Evolutionary conservation across 2,329 filamentous ascomycete genomes (phyloP), one percentile per base, ranked within the genome.

Genomic region (Pseudocercospora fuligena): DNA sequence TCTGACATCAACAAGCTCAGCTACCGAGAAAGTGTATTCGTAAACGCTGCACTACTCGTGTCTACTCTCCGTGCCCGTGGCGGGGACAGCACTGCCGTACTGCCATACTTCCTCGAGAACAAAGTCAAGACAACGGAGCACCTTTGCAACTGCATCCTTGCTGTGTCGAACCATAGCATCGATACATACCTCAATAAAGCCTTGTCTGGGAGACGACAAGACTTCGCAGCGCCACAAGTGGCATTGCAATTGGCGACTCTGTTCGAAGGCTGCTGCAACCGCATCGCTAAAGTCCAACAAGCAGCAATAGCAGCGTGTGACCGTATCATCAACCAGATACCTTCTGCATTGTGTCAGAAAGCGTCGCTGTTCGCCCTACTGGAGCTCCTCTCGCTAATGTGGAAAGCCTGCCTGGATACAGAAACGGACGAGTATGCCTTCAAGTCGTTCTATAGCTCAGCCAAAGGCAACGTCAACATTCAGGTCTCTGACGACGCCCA

Each of bases 371-470:
- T 98, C 80, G 93, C 94, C 1, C 84, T 99, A 16, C 84, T 99
- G 9, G 96, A 99, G 78, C 86, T 99, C 3, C 83, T 99, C 19
- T 94, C 93, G 3, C 86, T 99, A 29, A 93, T 99, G 90, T 99
- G 94, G 94, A 88, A 89, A 57, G 94, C 93, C 75, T 99, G 95
- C 76, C 83, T 99, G 16, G 94, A 99, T 77, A 91, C 91, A 12
- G 95, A 99, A 78, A 94, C 94, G 0, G 94, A 99, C 73, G 89
- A 96, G 74, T 99, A 98, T 75, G 89, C 93, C 61, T 96, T 93
- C 81, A 89, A 90, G 68, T 92, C 93, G 3, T 89, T 87, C 2
- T 96, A 97, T 77, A 89, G 85, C 3, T 98, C 94, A 0, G 81
- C 85, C 1, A 88, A 91, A 69, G 93, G 91, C 12, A 88, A 91